Evolutionary conservation across 1,139 yeast genomes (phyloP), one percentile per base, ranked within the genome.

Genomic region (Geotrichum fermentans): DNA sequence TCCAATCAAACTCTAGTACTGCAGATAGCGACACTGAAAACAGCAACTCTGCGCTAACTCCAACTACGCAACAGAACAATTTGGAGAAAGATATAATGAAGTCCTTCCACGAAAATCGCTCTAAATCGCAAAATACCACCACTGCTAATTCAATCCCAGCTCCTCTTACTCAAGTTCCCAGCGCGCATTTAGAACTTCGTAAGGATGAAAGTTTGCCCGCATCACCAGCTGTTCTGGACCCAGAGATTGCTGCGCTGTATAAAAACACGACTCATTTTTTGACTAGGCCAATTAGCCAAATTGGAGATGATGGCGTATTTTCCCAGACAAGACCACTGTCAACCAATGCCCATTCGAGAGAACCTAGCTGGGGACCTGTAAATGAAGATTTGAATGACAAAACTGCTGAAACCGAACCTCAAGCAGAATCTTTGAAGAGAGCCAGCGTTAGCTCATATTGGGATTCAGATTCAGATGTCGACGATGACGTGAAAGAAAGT

Each of bases 231-330:
- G 44, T 38, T 10, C 54, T 50, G 3, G 54, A 51, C 39, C 56
- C 59, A 0, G 69, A 63, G 32, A 55, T 67, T 22, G 61, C 65
- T n/a, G 69, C 58, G 36, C 55, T 67, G 38, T 66, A 66, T 49
- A 58, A 58, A 26, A 61, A 62, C 45, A 56, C 68, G 4, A 52
- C 58, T 5, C 59, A 59, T 24, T 64, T 60, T 40, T 51, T 67
- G 36, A 47, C 56, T 14, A 57, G 67, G 11, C 67, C 68, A 7
- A 52, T 61, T 13, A 58, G 66, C 29, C 57, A 60, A 22, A 58
- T 61, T 16, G 50, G 16, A 8, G 50, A 47, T 22, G 49, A 40
- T 11, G n/a, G n/a, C n/a, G n/a, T n/a, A n/a, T n/a, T n/a, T n/a
- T n/a, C n/a, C n/a, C n/a, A n/a, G n/a, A n/a, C n/a, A n/a, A n/a